A percentile compares a stretch with the other conserved stretches of the same genome.
Evolutionary conservation across 2,329 filamentous ascomycete genomes (phyloP).

Genomic region (Shiraia sp.): DNA sequence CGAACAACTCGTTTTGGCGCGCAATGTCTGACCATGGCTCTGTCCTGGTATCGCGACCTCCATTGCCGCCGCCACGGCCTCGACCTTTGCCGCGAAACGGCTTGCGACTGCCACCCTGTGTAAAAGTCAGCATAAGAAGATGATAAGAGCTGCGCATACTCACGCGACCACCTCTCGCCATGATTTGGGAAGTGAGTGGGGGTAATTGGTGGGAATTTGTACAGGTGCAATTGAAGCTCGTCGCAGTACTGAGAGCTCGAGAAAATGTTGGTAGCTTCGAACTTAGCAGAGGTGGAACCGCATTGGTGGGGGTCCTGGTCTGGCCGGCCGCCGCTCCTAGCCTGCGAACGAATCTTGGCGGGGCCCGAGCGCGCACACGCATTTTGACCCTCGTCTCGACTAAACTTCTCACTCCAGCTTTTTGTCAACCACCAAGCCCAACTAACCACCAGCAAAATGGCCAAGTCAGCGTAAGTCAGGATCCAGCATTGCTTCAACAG

Average conservation of each 20-base stretch:
- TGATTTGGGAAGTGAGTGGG: slow-evolving; percentile 8
- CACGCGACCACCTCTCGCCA: slow-evolving; percentile 36
- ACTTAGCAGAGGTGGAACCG: slow-evolving; percentile 3
- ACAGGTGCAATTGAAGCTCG: slow-evolving; percentile 9
- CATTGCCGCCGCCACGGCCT: slow-evolving; percentile 32
- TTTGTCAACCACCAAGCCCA: slow-evolving; percentile 30
- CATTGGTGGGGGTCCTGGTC: slow-evolving; percentile 20
- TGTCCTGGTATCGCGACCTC: slow-evolving; percentile 33
- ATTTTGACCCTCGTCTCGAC: slow-evolving; percentile 21
- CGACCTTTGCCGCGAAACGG: slow-evolving; percentile 35
- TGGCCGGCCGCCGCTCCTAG: slow-evolving; percentile 6
- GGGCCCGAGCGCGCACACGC: slow-evolving; percentile 28
- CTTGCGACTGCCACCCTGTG: slow-evolving; percentile 35
- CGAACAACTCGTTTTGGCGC: slow-evolving; percentile 82
- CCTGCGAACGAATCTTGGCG: slow-evolving; percentile 25
- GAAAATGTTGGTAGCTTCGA: slow-evolving; percentile 31
- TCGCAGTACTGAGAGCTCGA: slow-evolving; percentile 15
- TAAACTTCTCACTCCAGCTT: slow-evolving; percentile 27
- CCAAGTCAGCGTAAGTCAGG: slow-evolving; percentile 39
- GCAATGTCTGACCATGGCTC: slow-evolving; percentile 59
- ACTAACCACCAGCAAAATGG: slow-evolving; percentile 45
- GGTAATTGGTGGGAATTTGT: slow-evolving; percentile 1
- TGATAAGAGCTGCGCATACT: slow-evolving; percentile 11
- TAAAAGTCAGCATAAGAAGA: slow-evolving; percentile 12
- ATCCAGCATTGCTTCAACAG: neutral